Conservation (phyloP, 345 rosid species). For the Populus pruinosa region DNA sequence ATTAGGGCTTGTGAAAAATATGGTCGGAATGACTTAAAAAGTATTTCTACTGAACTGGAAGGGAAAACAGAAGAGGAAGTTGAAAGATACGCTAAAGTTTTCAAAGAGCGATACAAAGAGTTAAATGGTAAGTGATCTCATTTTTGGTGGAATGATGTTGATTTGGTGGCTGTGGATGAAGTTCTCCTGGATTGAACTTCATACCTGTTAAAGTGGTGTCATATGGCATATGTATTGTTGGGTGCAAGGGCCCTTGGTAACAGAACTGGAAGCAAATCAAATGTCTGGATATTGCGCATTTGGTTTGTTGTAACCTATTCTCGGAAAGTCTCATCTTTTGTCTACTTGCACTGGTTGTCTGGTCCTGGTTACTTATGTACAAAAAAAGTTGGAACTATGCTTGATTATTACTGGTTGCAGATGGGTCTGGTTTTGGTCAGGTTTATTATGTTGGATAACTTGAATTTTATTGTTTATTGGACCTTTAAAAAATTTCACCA, state of each 20-base stretch:
- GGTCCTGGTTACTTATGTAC: background rate
- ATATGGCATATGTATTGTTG: background rate
- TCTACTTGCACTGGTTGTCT: too few relatives aligned
- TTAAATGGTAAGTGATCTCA: conserved; percentile 49
- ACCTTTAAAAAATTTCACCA: background rate
- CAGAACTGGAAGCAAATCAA: background rate
- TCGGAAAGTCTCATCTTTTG: background rate
- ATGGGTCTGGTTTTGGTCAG: background rate
- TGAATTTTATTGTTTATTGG: background rate
- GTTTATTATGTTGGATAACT: background rate
- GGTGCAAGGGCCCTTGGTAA: background rate
- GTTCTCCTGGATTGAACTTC: background rate
- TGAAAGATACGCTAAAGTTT: conserved; percentile 80
- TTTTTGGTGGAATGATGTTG: background rate
- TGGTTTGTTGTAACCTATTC: background rate
- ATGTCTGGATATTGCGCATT: background rate
- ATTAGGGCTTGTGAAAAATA: conserved; percentile 96
- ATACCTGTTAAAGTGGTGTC: background rate
- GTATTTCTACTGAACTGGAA: conserved; percentile 93
- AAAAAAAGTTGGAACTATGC: background rate
- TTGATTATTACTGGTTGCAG: background rate
- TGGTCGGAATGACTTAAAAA: conserved; percentile 74
- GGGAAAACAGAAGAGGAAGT: conserved; percentile 91
- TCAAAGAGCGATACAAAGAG: conserved; percentile 90
- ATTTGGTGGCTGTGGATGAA: background rate